A percentile compares a stretch with the other conserved stretches of the same genome.
These are phyloP conservation scores for Scenedesmus sp. DNA, from an alignment of 163 green algal genomes.

Conservation along the genomic window DNA sequence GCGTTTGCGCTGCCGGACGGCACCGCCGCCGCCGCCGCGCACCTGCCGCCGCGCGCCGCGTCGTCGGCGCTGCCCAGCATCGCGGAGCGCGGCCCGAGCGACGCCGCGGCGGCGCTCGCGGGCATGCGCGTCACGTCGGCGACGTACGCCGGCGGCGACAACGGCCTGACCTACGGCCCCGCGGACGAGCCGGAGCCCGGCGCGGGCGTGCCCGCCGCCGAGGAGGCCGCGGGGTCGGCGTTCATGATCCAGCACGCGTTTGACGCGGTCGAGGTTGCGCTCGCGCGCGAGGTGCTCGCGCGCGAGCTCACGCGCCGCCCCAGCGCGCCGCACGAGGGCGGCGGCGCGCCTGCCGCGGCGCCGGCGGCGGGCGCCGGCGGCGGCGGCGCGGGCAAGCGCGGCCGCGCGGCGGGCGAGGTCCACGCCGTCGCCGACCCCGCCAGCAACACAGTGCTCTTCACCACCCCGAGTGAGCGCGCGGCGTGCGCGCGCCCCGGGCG, in stretches of 20 bases:
- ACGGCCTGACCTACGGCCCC: no score
- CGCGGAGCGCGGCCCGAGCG: background rate
- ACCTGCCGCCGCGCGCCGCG: background rate
- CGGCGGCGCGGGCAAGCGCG: constrained; percentile 1
- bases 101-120: background rate
- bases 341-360: background rate
- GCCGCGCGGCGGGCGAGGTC: background rate
- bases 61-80: background rate
- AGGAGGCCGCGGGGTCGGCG: background rate
- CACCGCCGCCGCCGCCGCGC: no score
- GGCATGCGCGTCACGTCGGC: background rate
- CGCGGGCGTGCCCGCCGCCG: background rate
- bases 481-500: background rate
- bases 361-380: background rate
- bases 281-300: background rate
- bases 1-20: no score
- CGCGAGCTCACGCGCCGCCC: constrained; percentile 1
- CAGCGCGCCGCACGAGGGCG: background rate
- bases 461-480: constrained; percentile 18
- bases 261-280: background rate
- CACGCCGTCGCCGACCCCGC: constrained; percentile 11
- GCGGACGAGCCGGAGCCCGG: no score
- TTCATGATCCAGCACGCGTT: constrained; percentile 32
- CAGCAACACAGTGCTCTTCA: constrained; percentile 7
- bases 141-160: no score